These are phyloP conservation scores for Boletus coccyginus DNA, from an alignment of 768 basidiomycete species.

Conservation along the genomic window DNA sequence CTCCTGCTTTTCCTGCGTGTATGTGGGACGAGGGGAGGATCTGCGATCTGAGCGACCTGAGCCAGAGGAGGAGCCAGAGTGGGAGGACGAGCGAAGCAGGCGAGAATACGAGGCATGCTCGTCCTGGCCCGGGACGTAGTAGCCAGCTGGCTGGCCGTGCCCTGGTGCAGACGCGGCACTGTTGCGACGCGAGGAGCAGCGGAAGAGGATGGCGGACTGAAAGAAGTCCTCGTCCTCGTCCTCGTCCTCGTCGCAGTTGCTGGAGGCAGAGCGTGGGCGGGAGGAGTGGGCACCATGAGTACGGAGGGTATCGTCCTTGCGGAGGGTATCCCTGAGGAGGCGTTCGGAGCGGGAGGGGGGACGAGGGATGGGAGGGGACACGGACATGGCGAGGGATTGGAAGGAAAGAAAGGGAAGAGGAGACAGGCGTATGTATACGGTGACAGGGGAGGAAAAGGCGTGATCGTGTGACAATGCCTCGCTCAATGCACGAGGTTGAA, in stretches of 20 bases:
- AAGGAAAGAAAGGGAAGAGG: conserved; percentile 2
- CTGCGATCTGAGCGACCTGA: conserved; percentile 21
- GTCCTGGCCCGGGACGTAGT: conserved; percentile 35
- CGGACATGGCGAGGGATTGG: conserved; percentile 15
- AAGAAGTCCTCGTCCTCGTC: conserved; percentile 31
- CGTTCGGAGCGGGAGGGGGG: conserved; percentile 53
- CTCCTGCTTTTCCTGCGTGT: conserved; percentile 19
- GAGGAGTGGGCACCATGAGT: conserved; percentile 19
- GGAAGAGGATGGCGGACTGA: conserved; percentile 27
- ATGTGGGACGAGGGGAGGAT: conserved; percentile 10
- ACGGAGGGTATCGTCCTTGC: conserved; percentile 45
- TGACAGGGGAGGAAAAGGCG: conserved; percentile 24
- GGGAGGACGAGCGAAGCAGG: conserved; percentile 25
- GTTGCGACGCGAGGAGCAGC: conserved; percentile 18
- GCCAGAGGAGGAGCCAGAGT: conserved; percentile 29
- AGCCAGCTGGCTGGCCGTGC: conserved; percentile 10
- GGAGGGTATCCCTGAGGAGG: conserved; percentile 55
- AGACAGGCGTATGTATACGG: conserved; percentile 21
- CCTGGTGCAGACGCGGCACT: conserved; percentile 21
- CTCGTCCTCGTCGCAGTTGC: conserved; percentile 21
- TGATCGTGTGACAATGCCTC: conserved; percentile 27
- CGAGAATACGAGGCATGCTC: conserved; percentile 25
- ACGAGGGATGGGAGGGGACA: conserved; percentile 22
- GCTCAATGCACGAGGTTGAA: conserved; percentile 13
- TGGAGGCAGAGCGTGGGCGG: conserved; percentile 26